Base-by-base conservation (phyloP, 1,284 basidiomycete genomes). In the Fomitiporia mediterranea region DNA sequence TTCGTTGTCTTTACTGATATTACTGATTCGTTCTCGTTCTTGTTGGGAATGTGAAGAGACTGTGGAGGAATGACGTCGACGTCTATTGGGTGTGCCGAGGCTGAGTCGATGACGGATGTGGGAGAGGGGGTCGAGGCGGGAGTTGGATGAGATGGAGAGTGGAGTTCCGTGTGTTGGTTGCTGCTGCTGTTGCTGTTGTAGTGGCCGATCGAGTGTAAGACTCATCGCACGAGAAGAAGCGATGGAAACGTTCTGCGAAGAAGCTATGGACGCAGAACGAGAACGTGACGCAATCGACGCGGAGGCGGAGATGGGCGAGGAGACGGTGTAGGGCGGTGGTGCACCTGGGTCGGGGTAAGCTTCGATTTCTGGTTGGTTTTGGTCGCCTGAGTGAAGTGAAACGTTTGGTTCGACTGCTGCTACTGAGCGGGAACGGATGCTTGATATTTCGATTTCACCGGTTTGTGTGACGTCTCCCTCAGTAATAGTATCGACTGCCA, bases 1-100 rank as follows among this genome's bases (percentile, higher is more conserved):
- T 0, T 65, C 65, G 78, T 80, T 82, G 59, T 72, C 75, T 56
- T 79, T 77, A n/a, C n/a, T n/a, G n/a, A n/a, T n/a, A n/a, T n/a
- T n/a, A n/a, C n/a, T n/a, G n/a, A n/a, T n/a, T n/a, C n/a, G n/a
- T 32, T 77, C 74, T 28, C 49, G 47, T 15, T 54, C 42, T n/a
- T 32, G 55, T 8, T 21, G n/a, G 23, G 25, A 19, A n/a, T 27
- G 25, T 21, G 42, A 49, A n/a, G 27, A 13, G 27, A 9, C 23
- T 6, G 32, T 23, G 28, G 54, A 50, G 9, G 27, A 23, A n/a
- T n/a, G n/a, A n/a, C n/a, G n/a, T 19, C 47, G 48, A 15, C 48
- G 38, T 4, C 35, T 34, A 7, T 21, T 37, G 15, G 56, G 32
- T 13, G 51, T 47, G 17, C 21, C 13, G 34, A 44, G 19, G 51